These are phyloP conservation scores for Diversispora epigaea DNA, from an alignment of 192 early-diverging fungal species.

Conservation along the genomic window DNA sequence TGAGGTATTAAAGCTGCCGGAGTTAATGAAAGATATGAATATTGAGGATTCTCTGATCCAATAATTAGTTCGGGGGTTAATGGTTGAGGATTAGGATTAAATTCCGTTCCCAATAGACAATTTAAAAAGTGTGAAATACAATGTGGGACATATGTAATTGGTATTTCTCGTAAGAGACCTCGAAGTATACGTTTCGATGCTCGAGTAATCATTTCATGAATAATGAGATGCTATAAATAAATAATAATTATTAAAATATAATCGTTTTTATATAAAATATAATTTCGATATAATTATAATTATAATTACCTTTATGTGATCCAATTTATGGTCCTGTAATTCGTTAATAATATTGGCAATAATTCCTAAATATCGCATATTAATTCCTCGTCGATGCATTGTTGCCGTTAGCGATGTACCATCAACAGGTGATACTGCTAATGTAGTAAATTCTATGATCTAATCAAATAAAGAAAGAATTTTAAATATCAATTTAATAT, in stretches of 20 bases:
- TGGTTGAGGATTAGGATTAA: slow-evolving; percentile 56
- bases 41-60: slow-evolving; percentile 14
- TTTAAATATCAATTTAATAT: slow-evolving; percentile 39
- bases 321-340: slow-evolving; percentile 52
- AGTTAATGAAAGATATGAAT: slow-evolving; percentile 61
- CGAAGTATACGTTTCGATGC: slow-evolving; percentile 84
- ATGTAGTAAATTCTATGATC: slow-evolving; percentile 64
- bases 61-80: slow-evolving; percentile 43
- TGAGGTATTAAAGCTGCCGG: slow-evolving; percentile 55
- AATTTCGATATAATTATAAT: neutral
- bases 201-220: slow-evolving; percentile 88
- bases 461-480: slow-evolving; percentile 38
- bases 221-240: slow-evolving; percentile 56
- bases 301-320: slow-evolving; percentile 49
- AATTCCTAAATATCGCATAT: slow-evolving; percentile 93
- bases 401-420: slow-evolving; percentile 71
- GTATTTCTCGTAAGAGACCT: slow-evolving; percentile 54
- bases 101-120: slow-evolving; percentile 67
- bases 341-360: slow-evolving; percentile 66
- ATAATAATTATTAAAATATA: neutral
- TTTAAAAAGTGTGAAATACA: slow-evolving; percentile 81
- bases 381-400: slow-evolving; percentile 94
- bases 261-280: too few relatives aligned
- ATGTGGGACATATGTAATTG: slow-evolving; percentile 59
- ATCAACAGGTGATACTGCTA: slow-evolving; percentile 75